Percentiles rank a stretch among this genome's conserved stretches.
phyloP scores from a whole-genome alignment of 768 basidiomycete species.

The Boletus fagicola region DNA sequence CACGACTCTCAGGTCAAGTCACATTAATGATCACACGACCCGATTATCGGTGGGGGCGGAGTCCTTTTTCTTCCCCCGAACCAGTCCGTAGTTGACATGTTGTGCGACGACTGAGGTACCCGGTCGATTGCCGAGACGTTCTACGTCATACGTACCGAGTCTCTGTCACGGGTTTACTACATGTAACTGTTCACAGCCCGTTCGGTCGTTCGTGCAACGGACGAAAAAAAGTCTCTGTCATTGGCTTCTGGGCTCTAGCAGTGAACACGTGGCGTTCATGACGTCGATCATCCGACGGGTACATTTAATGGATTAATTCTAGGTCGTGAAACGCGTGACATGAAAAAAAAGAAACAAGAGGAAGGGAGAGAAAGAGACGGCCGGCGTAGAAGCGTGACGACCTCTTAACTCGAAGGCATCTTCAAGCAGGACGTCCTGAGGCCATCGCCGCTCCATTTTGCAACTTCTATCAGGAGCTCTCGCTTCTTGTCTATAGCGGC shows the following conservation, averaged over 20 bases:
- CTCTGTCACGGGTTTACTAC: too few relatives aligned
- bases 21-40: neutral
- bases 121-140: neutral
- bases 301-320: neutral
- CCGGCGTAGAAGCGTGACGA: neutral
- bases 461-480: conserved; percentile 68
- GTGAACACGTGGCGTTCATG: neutral
- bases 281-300: neutral
- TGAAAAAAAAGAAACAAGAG: neutral
- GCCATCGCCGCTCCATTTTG: conserved; percentile 86
- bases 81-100: neutral
- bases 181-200: too few relatives aligned
- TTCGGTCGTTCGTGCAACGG: neutral
- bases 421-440: conserved; percentile 74
- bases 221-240: neutral
- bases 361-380: too few relatives aligned
- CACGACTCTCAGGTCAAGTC: too few relatives aligned
- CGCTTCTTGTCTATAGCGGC: conserved; percentile 75
- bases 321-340: neutral
- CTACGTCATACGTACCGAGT: neutral
- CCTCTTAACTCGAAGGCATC: conserved; percentile 57
- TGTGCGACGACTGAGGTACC: neutral
- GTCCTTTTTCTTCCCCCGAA: neutral
- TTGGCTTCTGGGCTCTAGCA: neutral
- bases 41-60: neutral